Evolutionary conservation across 371 early-diverging fungal species (phyloP).

Genomic region (Rhizopus stolonifer): DNA sequence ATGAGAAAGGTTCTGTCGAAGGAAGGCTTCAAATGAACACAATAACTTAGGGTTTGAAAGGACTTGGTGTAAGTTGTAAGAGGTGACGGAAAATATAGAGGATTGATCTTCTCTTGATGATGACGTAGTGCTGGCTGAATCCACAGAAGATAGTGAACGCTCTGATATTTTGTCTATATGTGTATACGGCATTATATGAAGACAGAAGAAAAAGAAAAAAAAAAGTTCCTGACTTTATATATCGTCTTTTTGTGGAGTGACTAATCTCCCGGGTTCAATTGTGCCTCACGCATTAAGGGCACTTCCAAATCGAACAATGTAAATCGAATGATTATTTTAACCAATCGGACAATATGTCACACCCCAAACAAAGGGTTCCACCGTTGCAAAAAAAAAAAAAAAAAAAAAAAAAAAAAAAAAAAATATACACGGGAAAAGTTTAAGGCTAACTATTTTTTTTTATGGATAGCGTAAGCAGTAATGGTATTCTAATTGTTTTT

Average conservation of each 20-base stretch:
- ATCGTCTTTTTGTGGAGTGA: neutral
- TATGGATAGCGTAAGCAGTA: neutral
- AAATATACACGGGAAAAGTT: too few relatives aligned
- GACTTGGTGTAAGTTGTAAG: conserved; percentile 21
- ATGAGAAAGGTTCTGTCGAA: conserved; percentile 27
- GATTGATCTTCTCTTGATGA: conserved; percentile 6
- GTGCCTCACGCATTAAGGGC: too few relatives aligned
- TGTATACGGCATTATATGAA: conserved; percentile 12
- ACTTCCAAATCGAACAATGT: too few relatives aligned
- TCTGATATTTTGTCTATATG: conserved; percentile 17
- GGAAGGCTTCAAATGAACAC: conserved; percentile 26
- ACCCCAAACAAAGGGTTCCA: neutral
- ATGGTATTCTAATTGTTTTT: neutral
- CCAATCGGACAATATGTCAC: conserved; percentile 18
- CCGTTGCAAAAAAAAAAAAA: neutral
- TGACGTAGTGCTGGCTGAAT: conserved; percentile 3
- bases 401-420: too few relatives aligned
- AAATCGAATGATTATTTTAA: conserved; percentile 27
- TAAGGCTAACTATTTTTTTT: neutral
- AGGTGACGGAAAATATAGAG: conserved; percentile 2
- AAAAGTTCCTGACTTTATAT: neutral
- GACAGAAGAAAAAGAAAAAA: neutral
- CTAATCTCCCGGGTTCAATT: neutral
- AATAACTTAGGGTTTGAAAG: conserved; percentile 30
- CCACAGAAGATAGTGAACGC: conserved; percentile 20